Conservation (phyloP, 2,329 filamentous ascomycete species). For the Aphanoascus verrucosus region DNA sequence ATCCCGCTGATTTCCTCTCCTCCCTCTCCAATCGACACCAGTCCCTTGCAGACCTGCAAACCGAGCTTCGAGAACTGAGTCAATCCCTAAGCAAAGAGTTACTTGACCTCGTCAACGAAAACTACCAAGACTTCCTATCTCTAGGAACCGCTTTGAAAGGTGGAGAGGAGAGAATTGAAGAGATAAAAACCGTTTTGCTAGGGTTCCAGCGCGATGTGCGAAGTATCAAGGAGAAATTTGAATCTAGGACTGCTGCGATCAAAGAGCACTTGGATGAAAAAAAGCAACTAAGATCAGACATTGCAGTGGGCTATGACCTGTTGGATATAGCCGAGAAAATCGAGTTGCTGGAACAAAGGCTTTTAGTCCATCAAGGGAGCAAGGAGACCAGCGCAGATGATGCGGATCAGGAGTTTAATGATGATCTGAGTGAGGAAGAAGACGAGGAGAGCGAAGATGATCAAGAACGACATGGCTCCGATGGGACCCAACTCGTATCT, state of each 20-base stretch:
- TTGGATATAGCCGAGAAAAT: constrained; percentile 38
- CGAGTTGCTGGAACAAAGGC: constrained; percentile 53
- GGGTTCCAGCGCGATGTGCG: constrained; percentile 77
- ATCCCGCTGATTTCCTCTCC: constrained; percentile 71
- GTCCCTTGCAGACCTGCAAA: constrained; percentile 83
- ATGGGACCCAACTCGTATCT: constrained; percentile 25
- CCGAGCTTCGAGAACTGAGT: constrained; percentile 72
- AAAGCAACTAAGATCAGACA: constrained; percentile 49
- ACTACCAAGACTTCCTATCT: constrained; percentile 83
- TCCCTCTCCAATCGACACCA: constrained; percentile 80
- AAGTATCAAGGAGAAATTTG: constrained; percentile 57
- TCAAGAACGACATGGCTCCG: constrained; percentile 13
- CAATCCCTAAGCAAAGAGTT: constrained; percentile 74
- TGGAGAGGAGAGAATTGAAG: constrained; percentile 84
- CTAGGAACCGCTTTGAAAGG: constrained; percentile 71
- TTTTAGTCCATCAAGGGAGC: constrained; percentile 46
- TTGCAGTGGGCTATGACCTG: constrained; percentile 48
- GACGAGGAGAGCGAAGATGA: constrained; percentile 27
- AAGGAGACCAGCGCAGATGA: constrained; percentile 20
- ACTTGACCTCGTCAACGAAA: constrained; percentile 85
- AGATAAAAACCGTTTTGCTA: constrained; percentile 74
- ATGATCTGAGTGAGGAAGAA: constrained; percentile 21
- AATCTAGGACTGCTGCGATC: constrained; percentile 53
- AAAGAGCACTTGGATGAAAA: constrained; percentile 55
- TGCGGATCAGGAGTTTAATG: constrained; percentile 23